Conservation (phyloP, 2,329 filamentous ascomycete species). For the Beauveria sp. region DNA sequence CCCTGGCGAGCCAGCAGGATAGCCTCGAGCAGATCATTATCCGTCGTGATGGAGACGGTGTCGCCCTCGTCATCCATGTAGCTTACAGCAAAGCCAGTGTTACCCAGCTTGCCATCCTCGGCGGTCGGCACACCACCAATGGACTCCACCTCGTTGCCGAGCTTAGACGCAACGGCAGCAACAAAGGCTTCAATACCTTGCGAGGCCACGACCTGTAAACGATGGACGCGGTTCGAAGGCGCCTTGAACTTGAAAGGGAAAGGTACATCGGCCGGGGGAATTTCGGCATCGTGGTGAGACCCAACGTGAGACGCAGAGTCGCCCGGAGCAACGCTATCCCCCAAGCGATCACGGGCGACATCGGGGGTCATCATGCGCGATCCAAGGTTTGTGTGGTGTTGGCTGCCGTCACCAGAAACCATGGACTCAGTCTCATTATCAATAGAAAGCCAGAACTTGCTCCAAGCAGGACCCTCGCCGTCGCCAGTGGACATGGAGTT, state of each 20-base stretch:
- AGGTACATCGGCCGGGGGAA: slow-evolving; percentile 61
- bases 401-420: slow-evolving; percentile 83
- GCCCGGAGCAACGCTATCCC: slow-evolving; percentile 80
- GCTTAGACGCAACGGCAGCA: slow-evolving; percentile 68
- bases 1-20: slow-evolving; percentile 73
- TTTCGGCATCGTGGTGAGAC: slow-evolving; percentile 52
- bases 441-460: slow-evolving; percentile 98
- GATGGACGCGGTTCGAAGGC: slow-evolving; percentile 86
- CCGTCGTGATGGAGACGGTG: slow-evolving; percentile 91
- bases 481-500: slow-evolving; percentile 88
- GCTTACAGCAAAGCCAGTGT: slow-evolving; percentile 80
- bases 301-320: slow-evolving; percentile 94
- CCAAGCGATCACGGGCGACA: slow-evolving; percentile 58
- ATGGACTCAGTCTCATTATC: slow-evolving; percentile 93
- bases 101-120: slow-evolving; percentile 69
- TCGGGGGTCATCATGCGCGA: slow-evolving; percentile 78
- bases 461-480: slow-evolving; percentile 94
- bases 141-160: slow-evolving; percentile 72
- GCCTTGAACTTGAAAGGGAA: slow-evolving; percentile 99
- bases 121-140: slow-evolving; percentile 75
- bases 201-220: slow-evolving; percentile 74
- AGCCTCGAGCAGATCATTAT: slow-evolving; percentile 86
- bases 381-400: slow-evolving; percentile 59
- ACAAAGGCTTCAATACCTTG: slow-evolving; percentile 78
- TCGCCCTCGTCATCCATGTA: slow-evolving; percentile 97